Evolutionary conservation across 352 stramenopile genomes (phyloP).

Genomic region (Elongisporangium prolatum): DNA sequence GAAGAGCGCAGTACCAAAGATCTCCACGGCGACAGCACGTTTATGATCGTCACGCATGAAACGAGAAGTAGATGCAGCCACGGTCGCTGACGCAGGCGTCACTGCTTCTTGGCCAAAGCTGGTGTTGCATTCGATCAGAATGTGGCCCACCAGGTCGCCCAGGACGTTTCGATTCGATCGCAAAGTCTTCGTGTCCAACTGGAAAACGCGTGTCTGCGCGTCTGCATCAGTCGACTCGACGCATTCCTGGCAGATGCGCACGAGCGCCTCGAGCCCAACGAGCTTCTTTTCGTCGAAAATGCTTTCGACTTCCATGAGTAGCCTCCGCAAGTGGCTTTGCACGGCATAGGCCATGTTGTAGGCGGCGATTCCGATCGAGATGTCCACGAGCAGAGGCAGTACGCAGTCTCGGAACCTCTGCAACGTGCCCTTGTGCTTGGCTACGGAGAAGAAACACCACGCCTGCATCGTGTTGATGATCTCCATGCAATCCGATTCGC

Average conservation of each 20-base stretch:
- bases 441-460: slow-evolving; percentile 69
- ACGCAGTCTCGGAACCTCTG: slow-evolving; percentile 25
- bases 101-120: slow-evolving; percentile 49
- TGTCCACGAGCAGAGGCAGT: slow-evolving; percentile 37
- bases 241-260: slow-evolving; percentile 15
- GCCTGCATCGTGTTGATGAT: slow-evolving; percentile 79
- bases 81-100: not conserved
- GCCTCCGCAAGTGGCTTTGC: slow-evolving; percentile 54
- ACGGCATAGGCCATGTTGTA: slow-evolving; percentile 73
- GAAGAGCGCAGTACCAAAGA: slow-evolving; percentile 37
- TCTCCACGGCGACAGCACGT: slow-evolving; percentile 39
- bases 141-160: slow-evolving; percentile 53
- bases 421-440: slow-evolving; percentile 30
- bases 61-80: not conserved
- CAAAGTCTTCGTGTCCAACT: slow-evolving; percentile 37
- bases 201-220: slow-evolving; percentile 4
- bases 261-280: slow-evolving; percentile 46
- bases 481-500: slow-evolving; percentile 66
- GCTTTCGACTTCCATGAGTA: slow-evolving; percentile 53
- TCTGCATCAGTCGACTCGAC: not conserved
- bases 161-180: slow-evolving; percentile 20
- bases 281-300: slow-evolving; percentile 75
- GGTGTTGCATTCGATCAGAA: slow-evolving; percentile 68
- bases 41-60: slow-evolving; percentile 42
- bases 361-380: slow-evolving; percentile 49